These are phyloP conservation scores for Umbelopsis ramanniana DNA, from an alignment of 192 early-diverging fungal species.

Conservation along the genomic window DNA sequence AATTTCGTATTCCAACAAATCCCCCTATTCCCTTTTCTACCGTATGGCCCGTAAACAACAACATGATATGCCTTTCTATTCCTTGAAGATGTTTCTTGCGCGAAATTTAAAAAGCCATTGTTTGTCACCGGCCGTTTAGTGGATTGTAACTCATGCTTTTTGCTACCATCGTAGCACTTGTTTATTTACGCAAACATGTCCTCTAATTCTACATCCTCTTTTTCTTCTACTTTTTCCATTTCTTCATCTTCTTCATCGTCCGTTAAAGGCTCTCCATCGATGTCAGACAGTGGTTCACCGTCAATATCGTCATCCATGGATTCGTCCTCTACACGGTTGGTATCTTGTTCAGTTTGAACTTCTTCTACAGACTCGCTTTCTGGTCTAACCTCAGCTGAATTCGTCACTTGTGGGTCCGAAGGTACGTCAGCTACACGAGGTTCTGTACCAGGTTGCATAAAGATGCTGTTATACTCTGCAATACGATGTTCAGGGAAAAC, in stretches of 20 bases:
- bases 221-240: not conserved
- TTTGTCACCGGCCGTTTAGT: not conserved
- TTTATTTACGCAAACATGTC: constrained; percentile 26
- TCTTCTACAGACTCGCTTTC: constrained; percentile 27
- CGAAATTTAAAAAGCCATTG: not conserved
- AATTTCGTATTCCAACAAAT: no score
- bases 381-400: constrained; percentile 2
- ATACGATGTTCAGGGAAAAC: constrained; percentile 77
- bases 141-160: no score
- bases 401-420: not conserved
- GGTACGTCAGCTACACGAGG: not conserved
- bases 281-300: constrained; percentile 49
- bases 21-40: not conserved
- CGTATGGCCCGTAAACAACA: no score
- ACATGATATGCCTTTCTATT: no score
- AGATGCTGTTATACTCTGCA: constrained; percentile 55
- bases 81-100: not conserved
- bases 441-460: constrained; percentile 44
- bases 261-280: constrained; percentile 54
- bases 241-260: constrained; percentile 41
- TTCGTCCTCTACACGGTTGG: constrained; percentile 15
- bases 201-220: constrained; percentile 12
- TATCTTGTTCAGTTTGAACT: not conserved
- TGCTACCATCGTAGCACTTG: no score
- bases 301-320: constrained; percentile 51